A percentile compares a stretch with the other conserved stretches of the same genome.
These are phyloP conservation scores for Kodamaea derodonti DNA, from an alignment of 1,139 yeast species.

Conservation along the genomic window DNA sequence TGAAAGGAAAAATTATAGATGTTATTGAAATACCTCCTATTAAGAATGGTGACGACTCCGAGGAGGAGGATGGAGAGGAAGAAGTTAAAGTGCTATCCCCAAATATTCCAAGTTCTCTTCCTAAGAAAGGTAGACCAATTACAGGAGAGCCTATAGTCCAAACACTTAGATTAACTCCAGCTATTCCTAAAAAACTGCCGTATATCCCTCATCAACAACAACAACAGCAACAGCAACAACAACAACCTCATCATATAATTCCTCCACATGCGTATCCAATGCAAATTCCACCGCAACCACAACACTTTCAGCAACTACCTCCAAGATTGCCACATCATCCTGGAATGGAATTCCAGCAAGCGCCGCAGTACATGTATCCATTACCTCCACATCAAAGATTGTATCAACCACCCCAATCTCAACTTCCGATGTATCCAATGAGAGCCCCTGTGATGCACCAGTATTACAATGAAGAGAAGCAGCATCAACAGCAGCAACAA, in stretches of 20 bases:
- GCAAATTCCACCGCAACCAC: not conserved
- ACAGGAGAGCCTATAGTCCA: conserved; percentile 5
- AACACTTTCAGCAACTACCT: not conserved
- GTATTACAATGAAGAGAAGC: not conserved
- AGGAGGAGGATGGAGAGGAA: not conserved
- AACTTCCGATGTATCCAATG: not conserved
- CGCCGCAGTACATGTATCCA: conserved; percentile 4
- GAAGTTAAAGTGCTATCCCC: not conserved
- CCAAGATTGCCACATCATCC: not conserved
- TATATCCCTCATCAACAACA: not conserved
- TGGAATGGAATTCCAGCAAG: conserved; percentile 2
- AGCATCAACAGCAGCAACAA: not conserved
- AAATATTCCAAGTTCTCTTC: not conserved
- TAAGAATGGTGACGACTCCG: not conserved
- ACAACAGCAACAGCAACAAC: not conserved
- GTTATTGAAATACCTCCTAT: conserved; percentile 8
- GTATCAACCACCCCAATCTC: conserved; percentile 1
- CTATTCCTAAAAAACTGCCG: not conserved
- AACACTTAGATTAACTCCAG: conserved; percentile 3
- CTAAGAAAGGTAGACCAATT: conserved; percentile 1
- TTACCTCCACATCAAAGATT: conserved; percentile 1
- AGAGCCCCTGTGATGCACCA: not conserved
- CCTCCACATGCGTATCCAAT: not conserved
- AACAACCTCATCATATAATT: not conserved
- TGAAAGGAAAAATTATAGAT: conserved; percentile 10